Base-by-base conservation (phyloP, 148 eudicot species). In the Selenicereus undatus region DNA sequence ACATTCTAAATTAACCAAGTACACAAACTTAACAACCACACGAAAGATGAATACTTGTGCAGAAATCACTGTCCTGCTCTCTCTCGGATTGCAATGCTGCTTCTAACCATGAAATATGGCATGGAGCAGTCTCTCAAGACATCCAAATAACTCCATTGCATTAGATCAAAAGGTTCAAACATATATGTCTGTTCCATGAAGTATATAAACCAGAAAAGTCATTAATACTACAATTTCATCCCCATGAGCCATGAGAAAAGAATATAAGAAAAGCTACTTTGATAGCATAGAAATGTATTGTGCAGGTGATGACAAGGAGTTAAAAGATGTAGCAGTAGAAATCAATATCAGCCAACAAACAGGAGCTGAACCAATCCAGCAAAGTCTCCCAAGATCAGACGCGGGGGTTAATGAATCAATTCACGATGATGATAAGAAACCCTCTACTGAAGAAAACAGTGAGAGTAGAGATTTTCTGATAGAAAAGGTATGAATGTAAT, bases 261-360 rank as follows among this genome's bases (percentile, higher is more conserved):
- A 21, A 64, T 42, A 73, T 11, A 10, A 48, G 43, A 48, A 48
- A 48, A 48, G 52, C 52, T 48, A 10, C 14, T 4, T 48, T 48
- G 12, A 48, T 48, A 12, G 52, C 52, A 39, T 39, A 39, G 43
- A 7, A 39, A 39, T 39, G 52, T 48, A 48, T 48, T 1, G 50
- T 22, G 48, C 81, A 82, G 84, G 80, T 78, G 81, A 73, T n/a
- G 76, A 73, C 58, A 62, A 65, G 68, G 71, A 70, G 18, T 20
- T 22, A 42, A 39, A 18, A 17, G 73, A 60, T 35, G 43, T 26
- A 30, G 65, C 84, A n/a, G 73, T 66, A 11, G 64, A 43, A 42
- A 36, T 30, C 26, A 20, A 39, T 58, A 24, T 42, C 79, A 16
- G 29, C 8, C 17, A 43, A 18, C 52, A 62, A 62, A 73, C 69